Conservation (phyloP, 176 grass and related monocot genomes). For the Aegilops sharonensis region DNA sequence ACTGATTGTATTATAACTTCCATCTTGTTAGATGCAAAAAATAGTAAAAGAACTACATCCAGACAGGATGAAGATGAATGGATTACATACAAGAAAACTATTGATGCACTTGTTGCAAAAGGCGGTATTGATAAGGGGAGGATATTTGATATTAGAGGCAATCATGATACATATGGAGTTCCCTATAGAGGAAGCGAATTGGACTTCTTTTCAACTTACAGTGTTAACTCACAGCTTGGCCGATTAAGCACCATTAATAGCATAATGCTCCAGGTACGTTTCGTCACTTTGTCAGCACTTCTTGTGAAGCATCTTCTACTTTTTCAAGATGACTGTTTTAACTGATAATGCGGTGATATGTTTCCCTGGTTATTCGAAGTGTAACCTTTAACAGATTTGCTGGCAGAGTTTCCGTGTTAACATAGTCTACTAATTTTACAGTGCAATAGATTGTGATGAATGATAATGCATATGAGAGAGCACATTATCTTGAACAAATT, state of each 20-base stretch:
- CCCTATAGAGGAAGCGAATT: constrained; percentile 58
- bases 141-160: constrained; percentile 97
- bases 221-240: constrained; percentile 64
- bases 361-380: neutral
- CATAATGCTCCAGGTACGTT: constrained; percentile 80
- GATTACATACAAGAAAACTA: constrained; percentile 58
- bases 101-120: constrained; percentile 58
- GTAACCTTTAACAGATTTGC: constrained; percentile 19
- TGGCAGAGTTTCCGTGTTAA: constrained; percentile 23
- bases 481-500: neutral
- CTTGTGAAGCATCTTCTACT: neutral
- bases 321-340: neutral
- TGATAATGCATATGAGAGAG: neutral
- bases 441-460: neutral
- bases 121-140: constrained; percentile 56
- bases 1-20: constrained; percentile 14
- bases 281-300: neutral
- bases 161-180: constrained; percentile 98
- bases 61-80: constrained; percentile 82
- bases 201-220: constrained; percentile 83
- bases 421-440: neutral
- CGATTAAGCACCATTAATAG: constrained; percentile 59
- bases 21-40: constrained; percentile 69
- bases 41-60: constrained; percentile 61
- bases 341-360: neutral